Evolutionary conservation across 257 asterid genomes (phyloP), one percentile per base, ranked within the genome.

Genomic region (Anisodus acutangulus): DNA sequence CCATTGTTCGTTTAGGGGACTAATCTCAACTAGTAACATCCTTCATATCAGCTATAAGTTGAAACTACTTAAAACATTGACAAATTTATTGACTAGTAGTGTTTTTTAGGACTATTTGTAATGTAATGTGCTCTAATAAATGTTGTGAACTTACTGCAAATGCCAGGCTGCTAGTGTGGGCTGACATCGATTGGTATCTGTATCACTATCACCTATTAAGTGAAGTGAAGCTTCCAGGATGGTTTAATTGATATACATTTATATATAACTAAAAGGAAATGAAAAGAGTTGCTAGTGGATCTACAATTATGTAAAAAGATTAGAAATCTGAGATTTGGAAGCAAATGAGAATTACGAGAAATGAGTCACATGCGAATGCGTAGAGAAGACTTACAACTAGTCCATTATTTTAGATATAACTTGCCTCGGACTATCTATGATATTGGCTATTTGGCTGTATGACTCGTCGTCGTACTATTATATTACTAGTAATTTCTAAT

Each of bases 321-420:
- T 69, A 69, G 83, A 80, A 22, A 59, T 81, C 72, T 66, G 84
- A 81, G 84, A 81, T 39, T 81, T 41, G 74, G 41, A 57, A 78
- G 53, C 68, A 45, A 13, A 49, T 72, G 82, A 82, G 79, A 79
- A 69, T 79, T 83, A 86, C 94, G 85, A 92, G 84, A 90, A 86
- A 78, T 85, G 17, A 31, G 84, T 87, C 95, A 93, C 97, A 92
- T 92, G 95, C 89, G 68, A 70, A 82, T 79, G 84, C 87, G 82
- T 72, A 86, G 86, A 89, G 76, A 87, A 81, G 74, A 59, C 6
- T 81, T 59, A 19, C 59, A 80, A 80, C 60, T 80, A 43, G 39
- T 80, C 47, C 59, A 49, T 74, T 74, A 74, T 74, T 49, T 22
- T 31, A 31, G 35, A 31, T 31, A 31, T 31, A 31, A 31, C 35